Conservation (phyloP, 352 stramenopile species). For the Phytopythium litorale region DNA sequence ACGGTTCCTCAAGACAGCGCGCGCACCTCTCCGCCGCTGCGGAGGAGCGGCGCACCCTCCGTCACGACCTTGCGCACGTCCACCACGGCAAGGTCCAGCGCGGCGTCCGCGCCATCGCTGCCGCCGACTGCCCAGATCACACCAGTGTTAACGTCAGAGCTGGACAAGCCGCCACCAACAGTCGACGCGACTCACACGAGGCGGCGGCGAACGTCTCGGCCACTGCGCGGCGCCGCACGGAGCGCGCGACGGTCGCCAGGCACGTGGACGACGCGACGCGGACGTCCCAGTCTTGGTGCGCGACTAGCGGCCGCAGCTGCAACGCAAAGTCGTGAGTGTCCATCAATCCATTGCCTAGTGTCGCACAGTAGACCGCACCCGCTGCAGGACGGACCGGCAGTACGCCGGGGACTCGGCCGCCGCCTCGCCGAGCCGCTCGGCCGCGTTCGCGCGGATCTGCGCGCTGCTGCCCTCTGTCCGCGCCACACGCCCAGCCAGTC, state of each 20-base stretch:
- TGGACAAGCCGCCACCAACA: neutral
- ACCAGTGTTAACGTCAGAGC: neutral
- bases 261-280: constrained; percentile 68
- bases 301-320: constrained; percentile 48
- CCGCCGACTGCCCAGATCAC: constrained; percentile 31
- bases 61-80: constrained; percentile 50
- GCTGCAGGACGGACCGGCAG: constrained; percentile 51
- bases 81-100: constrained; percentile 54
- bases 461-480: constrained; percentile 59
- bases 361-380: constrained; percentile 13
- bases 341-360: neutral
- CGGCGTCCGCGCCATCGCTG: constrained; percentile 27
- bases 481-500: neutral
- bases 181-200: constrained; percentile 29
- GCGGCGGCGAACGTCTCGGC: constrained; percentile 36
- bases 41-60: constrained; percentile 60
- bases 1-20: too few species aligned
- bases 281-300: constrained; percentile 62
- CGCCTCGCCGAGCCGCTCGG: constrained; percentile 65
- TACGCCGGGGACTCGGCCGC: constrained; percentile 37
- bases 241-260: constrained; percentile 47
- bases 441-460: constrained; percentile 65
- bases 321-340: neutral
- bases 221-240: constrained; percentile 32
- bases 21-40: constrained; percentile 71